Percentiles rank a stretch among this genome's conserved stretches.
Conservation (phyloP, 1,284 basidiomycete species). For the Pseudozyma sp. region DNA sequence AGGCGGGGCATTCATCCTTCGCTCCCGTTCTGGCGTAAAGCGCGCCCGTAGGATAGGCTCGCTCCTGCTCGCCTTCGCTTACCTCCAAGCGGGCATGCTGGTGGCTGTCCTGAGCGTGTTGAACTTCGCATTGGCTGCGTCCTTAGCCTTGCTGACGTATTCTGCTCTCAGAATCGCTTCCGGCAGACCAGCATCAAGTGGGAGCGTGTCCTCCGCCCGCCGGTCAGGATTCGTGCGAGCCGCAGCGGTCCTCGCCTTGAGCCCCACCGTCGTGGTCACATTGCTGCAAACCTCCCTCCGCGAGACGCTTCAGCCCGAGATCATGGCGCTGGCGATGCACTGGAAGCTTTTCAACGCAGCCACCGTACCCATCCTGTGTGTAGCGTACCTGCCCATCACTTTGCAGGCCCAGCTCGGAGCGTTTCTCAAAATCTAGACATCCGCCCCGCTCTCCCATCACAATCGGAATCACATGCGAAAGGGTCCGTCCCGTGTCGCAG, state of each 20-base stretch:
- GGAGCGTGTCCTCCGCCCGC: background rate
- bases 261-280: constrained; percentile 13
- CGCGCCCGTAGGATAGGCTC: constrained; percentile 27
- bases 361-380: constrained; percentile 30
- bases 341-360: constrained; percentile 28
- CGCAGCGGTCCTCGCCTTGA: constrained; percentile 9
- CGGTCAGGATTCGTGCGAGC: background rate
- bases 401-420: constrained; percentile 30
- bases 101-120: constrained; percentile 54
- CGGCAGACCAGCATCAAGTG: background rate
- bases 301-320: background rate
- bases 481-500: no score
- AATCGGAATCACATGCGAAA: no score
- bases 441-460: background rate
- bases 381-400: constrained; percentile 39
- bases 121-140: constrained; percentile 58
- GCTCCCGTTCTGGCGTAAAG: constrained; percentile 6
- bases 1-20: background rate
- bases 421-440: constrained; percentile 1
- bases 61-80: constrained; percentile 56
- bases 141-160: constrained; percentile 22
- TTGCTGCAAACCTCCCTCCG: background rate
- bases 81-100: constrained; percentile 59
- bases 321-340: constrained; percentile 8
- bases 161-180: constrained; percentile 18